Conservation (phyloP, 306 rosid genomes). For the Citrullus colocynthis region DNA sequence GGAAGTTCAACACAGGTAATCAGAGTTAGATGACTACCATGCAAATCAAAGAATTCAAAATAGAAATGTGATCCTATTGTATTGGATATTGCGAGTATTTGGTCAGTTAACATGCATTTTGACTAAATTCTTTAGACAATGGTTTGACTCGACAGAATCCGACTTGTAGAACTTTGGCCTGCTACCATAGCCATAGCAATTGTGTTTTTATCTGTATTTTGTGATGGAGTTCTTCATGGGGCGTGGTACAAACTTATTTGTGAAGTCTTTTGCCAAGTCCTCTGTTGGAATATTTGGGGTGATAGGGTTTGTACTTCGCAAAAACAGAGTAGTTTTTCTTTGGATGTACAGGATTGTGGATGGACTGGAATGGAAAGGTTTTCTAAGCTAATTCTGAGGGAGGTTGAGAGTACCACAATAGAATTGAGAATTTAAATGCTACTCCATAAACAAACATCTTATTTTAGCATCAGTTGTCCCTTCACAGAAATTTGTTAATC, state of each 20-base stretch:
- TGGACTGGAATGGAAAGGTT: neutral
- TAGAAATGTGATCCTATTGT: neutral
- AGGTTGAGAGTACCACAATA: neutral
- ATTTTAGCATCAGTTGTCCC: neutral
- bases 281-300: neutral
- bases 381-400: neutral
- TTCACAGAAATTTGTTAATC: neutral
- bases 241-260: neutral
- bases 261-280: neutral
- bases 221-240: neutral
- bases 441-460: neutral
- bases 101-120: neutral
- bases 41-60: neutral
- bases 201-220: neutral
- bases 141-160: too few relatives aligned
- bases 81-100: neutral
- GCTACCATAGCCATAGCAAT: neutral
- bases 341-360: neutral
- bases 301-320: neutral
- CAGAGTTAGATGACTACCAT: neutral
- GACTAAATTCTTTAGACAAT: neutral
- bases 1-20: neutral
- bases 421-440: neutral
- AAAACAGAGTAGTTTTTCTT: neutral
- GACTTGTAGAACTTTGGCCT: too few relatives aligned